These are phyloP conservation scores for Zygosaccharomyces bisporus DNA, from an alignment of 805 yeast species.

Conservation along the genomic window DNA sequence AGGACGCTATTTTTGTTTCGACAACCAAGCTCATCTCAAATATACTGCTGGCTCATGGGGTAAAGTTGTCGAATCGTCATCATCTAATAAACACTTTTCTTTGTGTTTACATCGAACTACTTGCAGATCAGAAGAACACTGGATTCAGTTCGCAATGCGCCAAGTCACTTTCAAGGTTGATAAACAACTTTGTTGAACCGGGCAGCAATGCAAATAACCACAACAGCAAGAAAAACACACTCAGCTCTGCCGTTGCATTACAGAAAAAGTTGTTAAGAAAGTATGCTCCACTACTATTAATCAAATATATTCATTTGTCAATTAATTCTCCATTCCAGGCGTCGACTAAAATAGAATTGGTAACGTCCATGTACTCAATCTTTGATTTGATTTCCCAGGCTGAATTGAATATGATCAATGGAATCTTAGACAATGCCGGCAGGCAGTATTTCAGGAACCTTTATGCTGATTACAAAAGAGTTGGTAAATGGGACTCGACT, in stretches of 20 bases:
- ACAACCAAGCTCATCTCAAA: slow-evolving; percentile 54
- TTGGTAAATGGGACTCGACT: slow-evolving; percentile 72
- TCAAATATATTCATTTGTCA: slow-evolving; percentile 54
- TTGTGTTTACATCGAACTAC: slow-evolving; percentile 47
- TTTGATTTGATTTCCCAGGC: slow-evolving; percentile 65
- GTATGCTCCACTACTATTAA: slow-evolving; percentile 55
- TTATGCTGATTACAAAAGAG: slow-evolving; percentile 67
- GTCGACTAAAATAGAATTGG: slow-evolving; percentile 46
- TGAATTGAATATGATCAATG: slow-evolving; percentile 61
- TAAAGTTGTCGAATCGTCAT: slow-evolving; percentile 65
- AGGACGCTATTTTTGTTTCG: slow-evolving; percentile 36
- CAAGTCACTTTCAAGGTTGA: slow-evolving; percentile 50
- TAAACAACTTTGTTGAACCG: slow-evolving; percentile 75
- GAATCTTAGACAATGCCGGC: slow-evolving; percentile 65
- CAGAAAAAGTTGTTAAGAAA: slow-evolving; percentile 61
- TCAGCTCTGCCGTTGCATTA: slow-evolving; percentile 53
- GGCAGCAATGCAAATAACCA: slow-evolving; percentile 26
- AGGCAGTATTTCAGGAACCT: slow-evolving; percentile 62
- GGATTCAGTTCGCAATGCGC: slow-evolving; percentile 40
- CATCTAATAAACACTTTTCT: slow-evolving; percentile 56
- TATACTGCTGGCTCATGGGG: slow-evolving; percentile 63
- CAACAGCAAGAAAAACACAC: slow-evolving; percentile 32
- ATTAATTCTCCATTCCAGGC: slow-evolving; percentile 48
- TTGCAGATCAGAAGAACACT: slow-evolving; percentile 34
- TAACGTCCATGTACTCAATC: slow-evolving; percentile 55